These are phyloP conservation scores for Pythium dissotocum DNA, from an alignment of 352 stramenopile genomes.

Conservation along the genomic window DNA sequence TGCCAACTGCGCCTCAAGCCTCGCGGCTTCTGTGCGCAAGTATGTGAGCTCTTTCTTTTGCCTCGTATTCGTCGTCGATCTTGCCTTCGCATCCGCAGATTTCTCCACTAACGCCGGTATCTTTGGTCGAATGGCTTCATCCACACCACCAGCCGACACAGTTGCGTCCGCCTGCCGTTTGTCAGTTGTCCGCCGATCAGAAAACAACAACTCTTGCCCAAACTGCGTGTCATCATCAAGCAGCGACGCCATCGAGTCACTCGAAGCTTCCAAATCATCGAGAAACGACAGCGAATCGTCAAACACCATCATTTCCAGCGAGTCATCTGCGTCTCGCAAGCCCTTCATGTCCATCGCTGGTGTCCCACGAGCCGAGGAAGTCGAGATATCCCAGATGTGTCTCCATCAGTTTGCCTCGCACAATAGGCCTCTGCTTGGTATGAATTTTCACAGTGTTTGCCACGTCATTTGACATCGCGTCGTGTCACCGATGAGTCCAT, in stretches of 20 bases:
- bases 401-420: too few relatives aligned
- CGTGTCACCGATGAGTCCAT: too few relatives aligned
- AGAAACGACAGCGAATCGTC: conserved; percentile 1
- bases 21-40: conserved; percentile 25
- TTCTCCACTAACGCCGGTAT: background rate
- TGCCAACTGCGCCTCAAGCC: conserved; percentile 30
- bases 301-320: conserved; percentile 1
- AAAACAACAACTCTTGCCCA: too few relatives aligned
- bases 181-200: background rate
- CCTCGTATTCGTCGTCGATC: background rate
- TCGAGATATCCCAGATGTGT: too few relatives aligned
- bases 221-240: background rate
- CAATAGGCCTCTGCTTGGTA: too few relatives aligned
- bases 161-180: too few relatives aligned
- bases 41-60: conserved; percentile 41
- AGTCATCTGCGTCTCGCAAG: background rate
- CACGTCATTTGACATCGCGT: too few relatives aligned
- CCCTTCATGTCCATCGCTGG: too few relatives aligned
- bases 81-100: background rate
- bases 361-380: too few relatives aligned
- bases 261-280: background rate
- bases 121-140: too few relatives aligned
- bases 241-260: background rate
- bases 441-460: too few relatives aligned
- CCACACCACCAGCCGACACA: too few relatives aligned